phyloP scores from a whole-genome alignment of 441 rosid species.

The Populus hybrid region DNA sequence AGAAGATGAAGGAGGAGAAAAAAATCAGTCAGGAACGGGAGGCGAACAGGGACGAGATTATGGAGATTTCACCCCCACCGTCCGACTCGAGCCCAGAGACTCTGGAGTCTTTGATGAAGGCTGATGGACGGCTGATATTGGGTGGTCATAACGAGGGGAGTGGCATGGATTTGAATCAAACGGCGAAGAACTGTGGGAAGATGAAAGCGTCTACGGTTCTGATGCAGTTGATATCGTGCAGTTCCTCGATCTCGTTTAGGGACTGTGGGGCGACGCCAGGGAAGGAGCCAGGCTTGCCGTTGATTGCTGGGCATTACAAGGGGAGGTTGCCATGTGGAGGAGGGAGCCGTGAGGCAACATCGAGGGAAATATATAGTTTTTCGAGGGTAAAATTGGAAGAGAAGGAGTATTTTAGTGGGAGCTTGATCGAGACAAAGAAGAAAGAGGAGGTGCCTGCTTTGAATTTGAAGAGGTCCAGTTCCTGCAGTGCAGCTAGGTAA shows the following conservation, averaged over 20 bases:
- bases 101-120: slow-evolving; percentile 73
- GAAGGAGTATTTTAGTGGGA: slow-evolving; percentile 87
- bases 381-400: slow-evolving; percentile 64
- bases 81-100: slow-evolving; percentile 97
- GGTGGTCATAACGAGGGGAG: slow-evolving; percentile 26
- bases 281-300: slow-evolving; percentile 62
- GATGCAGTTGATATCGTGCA: slow-evolving; percentile 91
- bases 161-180: slow-evolving; percentile 22
- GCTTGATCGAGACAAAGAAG: slow-evolving; percentile 80
- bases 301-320: slow-evolving; percentile 43
- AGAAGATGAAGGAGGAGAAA: slow-evolving; percentile 26
- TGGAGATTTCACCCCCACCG: slow-evolving; percentile 92
- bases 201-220: slow-evolving; percentile 72
- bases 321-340: slow-evolving; percentile 47
- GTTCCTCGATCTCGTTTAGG: slow-evolving; percentile 76
- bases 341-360: slow-evolving; percentile 27
- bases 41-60: slow-evolving; percentile 72
- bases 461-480: slow-evolving; percentile 80
- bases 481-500: slow-evolving; percentile 82
- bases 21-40: slow-evolving; percentile 29
- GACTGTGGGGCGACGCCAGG: slow-evolving; percentile 65
- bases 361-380: slow-evolving; percentile 36
- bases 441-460: slow-evolving; percentile 42
- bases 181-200: slow-evolving; percentile 55
- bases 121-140: slow-evolving; percentile 62